Conservation (phyloP, 495 filamentous ascomycete genomes). For the Emericellopsis terricola region DNA sequence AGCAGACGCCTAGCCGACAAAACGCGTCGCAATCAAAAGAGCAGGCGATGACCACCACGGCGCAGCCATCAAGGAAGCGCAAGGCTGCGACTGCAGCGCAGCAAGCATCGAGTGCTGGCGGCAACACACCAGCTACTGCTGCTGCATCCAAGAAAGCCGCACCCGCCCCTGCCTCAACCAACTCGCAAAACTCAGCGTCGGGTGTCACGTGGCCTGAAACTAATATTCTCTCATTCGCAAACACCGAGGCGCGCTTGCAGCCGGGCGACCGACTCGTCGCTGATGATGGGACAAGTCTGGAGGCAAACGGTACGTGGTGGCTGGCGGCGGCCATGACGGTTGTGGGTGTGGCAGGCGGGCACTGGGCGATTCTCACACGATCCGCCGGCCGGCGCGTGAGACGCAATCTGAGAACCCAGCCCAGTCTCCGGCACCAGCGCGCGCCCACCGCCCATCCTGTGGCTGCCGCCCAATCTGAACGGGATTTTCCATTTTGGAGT, state of each 20-base stretch:
- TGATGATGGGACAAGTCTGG: constrained; percentile 75
- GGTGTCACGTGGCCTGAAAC: constrained; percentile 22
- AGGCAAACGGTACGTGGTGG: constrained; percentile 60
- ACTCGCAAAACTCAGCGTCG: no score
- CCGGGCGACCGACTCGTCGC: constrained; percentile 68
- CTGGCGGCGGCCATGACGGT: no score
- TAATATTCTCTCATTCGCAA: constrained; percentile 81
- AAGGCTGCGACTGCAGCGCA: constrained; percentile 34
- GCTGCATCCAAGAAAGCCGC: constrained; percentile 19
- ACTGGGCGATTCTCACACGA: no score
- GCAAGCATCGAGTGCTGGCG: constrained; percentile 2
- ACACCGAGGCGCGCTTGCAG: constrained; percentile 44
- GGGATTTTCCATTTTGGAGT: no score
- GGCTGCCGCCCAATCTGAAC: no score
- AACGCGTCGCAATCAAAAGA: constrained; percentile 5
- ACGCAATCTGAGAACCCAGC: no score
- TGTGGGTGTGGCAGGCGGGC: no score
- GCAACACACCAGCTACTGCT: constrained; percentile 29
- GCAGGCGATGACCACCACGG: constrained; percentile 9
- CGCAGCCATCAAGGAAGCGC: constrained; percentile 47
- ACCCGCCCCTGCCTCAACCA: no score
- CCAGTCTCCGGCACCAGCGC: no score
- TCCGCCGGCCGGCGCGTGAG: no score
- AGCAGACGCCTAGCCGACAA: constrained; percentile 3
- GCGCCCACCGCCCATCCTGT: no score